These are phyloP conservation scores for Penicillium taxi DNA, from an alignment of 495 filamentous ascomycete genomes.

Conservation along the genomic window DNA sequence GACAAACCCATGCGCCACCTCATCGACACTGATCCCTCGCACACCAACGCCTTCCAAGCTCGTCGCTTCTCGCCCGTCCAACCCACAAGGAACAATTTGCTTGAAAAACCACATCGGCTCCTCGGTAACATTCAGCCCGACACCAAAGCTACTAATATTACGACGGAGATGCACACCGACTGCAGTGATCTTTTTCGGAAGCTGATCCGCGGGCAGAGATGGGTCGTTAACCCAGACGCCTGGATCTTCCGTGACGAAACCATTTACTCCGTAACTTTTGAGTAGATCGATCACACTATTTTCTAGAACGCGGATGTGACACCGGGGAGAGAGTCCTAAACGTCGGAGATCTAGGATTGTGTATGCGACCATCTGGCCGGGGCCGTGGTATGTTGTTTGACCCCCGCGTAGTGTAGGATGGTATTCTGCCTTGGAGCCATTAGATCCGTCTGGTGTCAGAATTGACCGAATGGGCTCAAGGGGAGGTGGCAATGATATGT, in stretches of 20 bases:
- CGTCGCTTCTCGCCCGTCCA: constrained; percentile 69
- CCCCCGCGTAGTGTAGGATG: constrained; percentile 71
- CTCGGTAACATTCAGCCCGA: constrained; percentile 74
- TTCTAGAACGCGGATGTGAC: constrained; percentile 71
- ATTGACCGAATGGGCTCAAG: constrained; percentile 31
- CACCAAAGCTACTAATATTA: constrained; percentile 77
- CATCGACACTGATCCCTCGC: constrained; percentile 16
- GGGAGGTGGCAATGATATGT: constrained; percentile 30
- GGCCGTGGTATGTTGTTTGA: constrained; percentile 91
- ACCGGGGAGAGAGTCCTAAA: constrained; percentile 47
- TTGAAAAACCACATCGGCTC: constrained; percentile 59
- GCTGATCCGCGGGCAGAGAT: background rate
- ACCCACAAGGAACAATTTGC: constrained; percentile 79
- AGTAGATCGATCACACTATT: constrained; percentile 61
- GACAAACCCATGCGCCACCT: constrained; percentile 36
- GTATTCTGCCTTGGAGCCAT: constrained; percentile 49
- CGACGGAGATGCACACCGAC: constrained; percentile 82
- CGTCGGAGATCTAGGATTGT: constrained; percentile 70
- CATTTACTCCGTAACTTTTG: constrained; percentile 44
- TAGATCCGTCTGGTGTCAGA: constrained; percentile 28
- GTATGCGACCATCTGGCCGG: constrained; percentile 85
- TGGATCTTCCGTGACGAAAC: constrained; percentile 61
- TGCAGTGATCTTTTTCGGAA: constrained; percentile 69
- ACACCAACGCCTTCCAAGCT: constrained; percentile 47
- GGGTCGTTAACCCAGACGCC: constrained; percentile 68